phyloP scores from a whole-genome alignment of 371 early-diverging fungal genomes.

The Mortierella sp. region DNA sequence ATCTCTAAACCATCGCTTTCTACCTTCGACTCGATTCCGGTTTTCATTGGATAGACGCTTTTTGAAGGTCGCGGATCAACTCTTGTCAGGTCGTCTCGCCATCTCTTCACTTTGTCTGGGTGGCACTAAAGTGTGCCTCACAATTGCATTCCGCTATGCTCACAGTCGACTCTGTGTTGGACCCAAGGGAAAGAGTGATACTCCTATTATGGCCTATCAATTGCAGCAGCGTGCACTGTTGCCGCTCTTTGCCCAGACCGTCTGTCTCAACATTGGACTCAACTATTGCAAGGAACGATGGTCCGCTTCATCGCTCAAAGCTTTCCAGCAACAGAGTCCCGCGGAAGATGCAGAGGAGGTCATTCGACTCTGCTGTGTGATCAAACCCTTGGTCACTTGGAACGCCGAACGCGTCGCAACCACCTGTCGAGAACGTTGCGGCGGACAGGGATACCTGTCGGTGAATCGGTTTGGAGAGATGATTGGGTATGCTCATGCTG shows the following conservation, averaged over 20 bases:
- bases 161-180: slow-evolving; percentile 72
- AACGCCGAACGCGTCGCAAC: slow-evolving; percentile 70
- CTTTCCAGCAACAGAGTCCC: slow-evolving; percentile 7
- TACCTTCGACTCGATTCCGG: too few species aligned
- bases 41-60: slow-evolving; percentile 65
- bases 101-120: slow-evolving; percentile 73
- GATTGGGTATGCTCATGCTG: slow-evolving; percentile 62
- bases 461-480: slow-evolving; percentile 65
- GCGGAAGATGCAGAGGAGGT: slow-evolving; percentile 61
- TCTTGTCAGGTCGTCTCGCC: slow-evolving; percentile 74
- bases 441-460: slow-evolving; percentile 78
- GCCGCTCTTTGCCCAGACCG: slow-evolving; percentile 69
- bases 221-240: slow-evolving; percentile 76
- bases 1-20: too few species aligned
- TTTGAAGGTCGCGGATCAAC: slow-evolving; percentile 78
- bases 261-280: slow-evolving; percentile 71
- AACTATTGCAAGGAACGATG: slow-evolving; percentile 71
- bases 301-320: slow-evolving; percentile 34
- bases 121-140: slow-evolving; percentile 65
- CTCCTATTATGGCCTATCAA: slow-evolving; percentile 75
- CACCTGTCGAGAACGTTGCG: slow-evolving; percentile 75
- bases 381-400: slow-evolving; percentile 78
- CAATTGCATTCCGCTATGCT: slow-evolving; percentile 75
- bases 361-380: slow-evolving; percentile 72
- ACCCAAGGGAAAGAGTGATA: slow-evolving; percentile 74